phyloP scores from a whole-genome alignment of 306 rosid genomes.

The Dryas octopetala region DNA sequence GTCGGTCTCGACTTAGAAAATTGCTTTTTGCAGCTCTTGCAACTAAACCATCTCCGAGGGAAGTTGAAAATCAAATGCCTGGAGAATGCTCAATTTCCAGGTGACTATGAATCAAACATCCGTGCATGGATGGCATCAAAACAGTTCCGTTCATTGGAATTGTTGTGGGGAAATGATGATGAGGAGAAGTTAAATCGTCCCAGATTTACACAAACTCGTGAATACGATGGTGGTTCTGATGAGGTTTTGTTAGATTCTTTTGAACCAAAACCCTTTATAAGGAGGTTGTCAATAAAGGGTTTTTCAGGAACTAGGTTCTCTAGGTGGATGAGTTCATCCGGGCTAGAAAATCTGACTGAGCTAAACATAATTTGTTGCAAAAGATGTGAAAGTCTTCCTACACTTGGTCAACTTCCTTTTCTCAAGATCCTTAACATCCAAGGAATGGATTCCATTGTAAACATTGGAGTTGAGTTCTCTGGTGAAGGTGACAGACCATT shows the following conservation, averaged over 20 bases:
- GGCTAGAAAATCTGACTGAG: no score
- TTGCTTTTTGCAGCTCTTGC: not conserved
- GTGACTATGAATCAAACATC: not conserved
- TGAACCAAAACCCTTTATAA: no score
- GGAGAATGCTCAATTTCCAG: not conserved
- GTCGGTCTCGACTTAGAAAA: not conserved
- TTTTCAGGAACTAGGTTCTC: no score
- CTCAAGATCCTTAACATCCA: not conserved
- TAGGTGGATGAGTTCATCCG: no score
- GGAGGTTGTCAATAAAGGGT: no score
- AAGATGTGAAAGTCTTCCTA: no score
- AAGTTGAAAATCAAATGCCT: not conserved
- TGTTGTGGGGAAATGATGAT: slow-evolving; percentile 20
- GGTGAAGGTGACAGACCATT: no score
- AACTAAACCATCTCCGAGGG: not conserved
- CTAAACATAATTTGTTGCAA: no score
- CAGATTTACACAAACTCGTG: no score
- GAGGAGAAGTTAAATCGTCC: not conserved
- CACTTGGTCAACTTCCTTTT: not conserved
- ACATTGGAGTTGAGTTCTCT: no score
- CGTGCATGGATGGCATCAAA: not conserved
- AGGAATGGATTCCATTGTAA: slow-evolving; percentile 29
- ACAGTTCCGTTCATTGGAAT: slow-evolving; percentile 19
- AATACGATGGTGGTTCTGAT: no score
- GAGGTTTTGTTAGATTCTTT: no score